These are phyloP conservation scores for Haplographium delicatum DNA, from an alignment of 495 filamentous ascomycete genomes.

Conservation along the genomic window DNA sequence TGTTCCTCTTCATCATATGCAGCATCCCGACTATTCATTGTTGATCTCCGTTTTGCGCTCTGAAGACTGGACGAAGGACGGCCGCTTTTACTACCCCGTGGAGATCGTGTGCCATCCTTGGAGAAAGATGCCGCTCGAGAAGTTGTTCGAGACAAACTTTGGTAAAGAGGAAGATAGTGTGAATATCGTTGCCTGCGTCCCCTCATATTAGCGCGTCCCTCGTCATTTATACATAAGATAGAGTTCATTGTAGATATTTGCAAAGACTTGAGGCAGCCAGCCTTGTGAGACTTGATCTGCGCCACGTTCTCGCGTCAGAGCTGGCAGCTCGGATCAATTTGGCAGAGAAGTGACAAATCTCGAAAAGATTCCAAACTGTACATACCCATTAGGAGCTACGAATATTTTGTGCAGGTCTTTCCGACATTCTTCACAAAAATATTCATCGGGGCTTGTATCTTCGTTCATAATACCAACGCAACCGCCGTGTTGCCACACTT, in stretches of 20 bases:
- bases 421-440: slow-evolving; percentile 93
- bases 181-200: slow-evolving; percentile 47
- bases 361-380: slow-evolving; percentile 23
- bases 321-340: slow-evolving; percentile 41
- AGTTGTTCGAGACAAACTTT: slow-evolving; percentile 35
- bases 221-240: slow-evolving; percentile 2
- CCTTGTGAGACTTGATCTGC: slow-evolving; percentile 39
- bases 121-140: slow-evolving; percentile 52
- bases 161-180: slow-evolving; percentile 49
- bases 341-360: slow-evolving; percentile 39
- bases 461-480: slow-evolving; percentile 97
- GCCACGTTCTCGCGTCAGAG: slow-evolving; percentile 39
- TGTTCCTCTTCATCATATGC: slow-evolving; percentile 95
- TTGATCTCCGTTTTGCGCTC: slow-evolving; percentile 79
- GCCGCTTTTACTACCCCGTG: slow-evolving; percentile 44
- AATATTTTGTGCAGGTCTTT: slow-evolving; percentile 84
- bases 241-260: slow-evolving; percentile 8
- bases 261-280: slow-evolving; percentile 26
- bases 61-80: slow-evolving; percentile 39
- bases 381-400: slow-evolving; percentile 80
- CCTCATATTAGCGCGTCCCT: slow-evolving; percentile 22
- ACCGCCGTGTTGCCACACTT: slow-evolving; percentile 98
- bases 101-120: slow-evolving; percentile 49
- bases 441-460: slow-evolving; percentile 86
- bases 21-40: slow-evolving; percentile 95